Base-by-base conservation (phyloP, 2,329 filamentous ascomycete species). In the Trichoderma brevicompactum region DNA sequence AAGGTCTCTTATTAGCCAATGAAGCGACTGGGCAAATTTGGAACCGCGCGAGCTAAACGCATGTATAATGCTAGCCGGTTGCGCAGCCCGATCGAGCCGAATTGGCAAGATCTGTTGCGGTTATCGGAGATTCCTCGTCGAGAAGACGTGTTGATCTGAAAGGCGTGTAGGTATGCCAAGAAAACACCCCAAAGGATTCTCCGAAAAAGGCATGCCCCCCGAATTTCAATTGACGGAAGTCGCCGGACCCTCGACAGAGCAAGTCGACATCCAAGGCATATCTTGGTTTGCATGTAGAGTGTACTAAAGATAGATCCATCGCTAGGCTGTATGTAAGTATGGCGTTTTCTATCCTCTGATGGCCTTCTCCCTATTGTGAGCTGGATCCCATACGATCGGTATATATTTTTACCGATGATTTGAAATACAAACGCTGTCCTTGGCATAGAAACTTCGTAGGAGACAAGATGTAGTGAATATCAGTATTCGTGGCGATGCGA, bases 11-110 rank as follows among this genome's bases (percentile, higher is more conserved):
- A 19, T 17, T 61, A 34, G 43, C 34, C 46, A 43, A 52, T 61
- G 41, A 61, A 19, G 48, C 32, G 46, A 50, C 15, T 32, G 23
- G 34, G 58, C 46, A 61, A 61, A 36, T 36, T 52, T 61, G 50
- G 7, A 3, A 43, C 50, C 36, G 36, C n/a, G 58, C 5, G 46
- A n/a, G 19, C 46, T 19, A 50, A 61, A 50, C 36, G 32, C 13
- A 9, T 19, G 32, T 8, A 9, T 19, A 13, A 41, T 55, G 52
- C 52, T 23, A 41, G 36, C 52, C 36, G 52, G 36, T 55, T 43
- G 58, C 13, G 53, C 9, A 43, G 36, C 58, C 58, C 23, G 23
- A 28, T 28, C 23, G 23, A 28, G 23, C 23, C 23, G 19, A 40
- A 1, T 40, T 32, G 36, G 58, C 36, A 32, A 52, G 58, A 52